phyloP scores from a whole-genome alignment of 2,329 filamentous ascomycete species.

The Ophiocordyceps sinensis region DNA sequence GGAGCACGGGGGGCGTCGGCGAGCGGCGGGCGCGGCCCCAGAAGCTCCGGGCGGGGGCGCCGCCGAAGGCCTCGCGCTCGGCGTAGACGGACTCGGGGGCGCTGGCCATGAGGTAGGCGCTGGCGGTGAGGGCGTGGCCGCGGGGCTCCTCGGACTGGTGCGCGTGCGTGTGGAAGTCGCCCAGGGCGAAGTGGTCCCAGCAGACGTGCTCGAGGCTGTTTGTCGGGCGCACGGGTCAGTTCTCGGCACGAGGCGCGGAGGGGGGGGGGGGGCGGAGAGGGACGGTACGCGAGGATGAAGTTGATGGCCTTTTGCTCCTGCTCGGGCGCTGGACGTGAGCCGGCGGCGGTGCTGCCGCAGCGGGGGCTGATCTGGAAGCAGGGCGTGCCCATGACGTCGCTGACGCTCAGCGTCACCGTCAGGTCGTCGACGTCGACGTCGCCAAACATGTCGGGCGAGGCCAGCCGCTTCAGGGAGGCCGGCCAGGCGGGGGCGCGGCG shows the following conservation, averaged over 20 bases:
- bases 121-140: conserved; percentile 31
- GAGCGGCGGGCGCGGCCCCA: conserved; percentile 4
- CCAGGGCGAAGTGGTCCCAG: conserved; percentile 32
- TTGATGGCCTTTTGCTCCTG: conserved; percentile 34
- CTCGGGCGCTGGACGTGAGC: too few species aligned
- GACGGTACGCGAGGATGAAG: conserved; percentile 36
- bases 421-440: conserved; percentile 22
- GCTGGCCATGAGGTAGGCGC: conserved; percentile 23
- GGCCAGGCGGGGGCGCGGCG: background rate
- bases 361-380: conserved; percentile 25
- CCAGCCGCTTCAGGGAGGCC: background rate
- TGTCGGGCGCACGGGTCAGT: background rate
- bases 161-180: conserved; percentile 21
- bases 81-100: conserved; percentile 21
- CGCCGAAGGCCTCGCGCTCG: conserved; percentile 6
- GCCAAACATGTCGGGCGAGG: conserved; percentile 14
- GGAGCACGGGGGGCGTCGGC: conserved; percentile 9
- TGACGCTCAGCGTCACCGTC: conserved; percentile 25
- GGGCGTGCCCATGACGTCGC: conserved; percentile 26
- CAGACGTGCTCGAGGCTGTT: conserved; percentile 36
- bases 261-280: background rate
- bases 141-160: conserved; percentile 15
- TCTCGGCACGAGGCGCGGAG: background rate
- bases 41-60: background rate
- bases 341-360: conserved; percentile 6